Evolutionary conservation across 2,329 filamentous ascomycete genomes (phyloP), one percentile per base, ranked within the genome.

Genomic region (Claviceps sp.): DNA sequence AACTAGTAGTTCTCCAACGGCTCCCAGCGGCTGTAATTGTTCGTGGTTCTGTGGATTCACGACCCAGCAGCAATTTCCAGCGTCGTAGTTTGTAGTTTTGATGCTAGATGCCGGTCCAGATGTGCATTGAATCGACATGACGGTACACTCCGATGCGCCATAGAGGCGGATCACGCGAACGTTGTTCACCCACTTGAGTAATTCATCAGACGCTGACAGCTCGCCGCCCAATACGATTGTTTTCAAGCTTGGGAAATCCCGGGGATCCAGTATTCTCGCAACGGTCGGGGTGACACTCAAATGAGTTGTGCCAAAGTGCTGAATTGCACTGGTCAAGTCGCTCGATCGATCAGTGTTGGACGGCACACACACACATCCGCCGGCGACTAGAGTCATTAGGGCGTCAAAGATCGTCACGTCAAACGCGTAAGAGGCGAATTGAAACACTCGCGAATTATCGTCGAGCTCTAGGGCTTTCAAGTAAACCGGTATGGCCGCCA

Each of bases 391-490:
- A 3, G 57, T 57, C 16, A 53, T 50, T 1, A 60, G 45, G n/a
- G 53, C 50, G 45, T 60, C 57, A 8, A 55, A 52, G 8, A 56
- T 52, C 6, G 52, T 54, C 13, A 57, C 55, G 17, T 59, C 57
- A 17, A 59, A 60, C 1, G 56, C 57, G 41, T 55, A 59, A 10
- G 55, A 54, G 10, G 58, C 55, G 41, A 57, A 60, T 13, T 59
- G 54, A 4, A 48, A 57, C 7, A 49, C 47, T 5, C 47, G 47
- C 6, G 47, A 41, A 13, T 34, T 5, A 11, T 16, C 4, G 16
- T 34, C 8, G n/a, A 42, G 39, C 14, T 10, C 16, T 7, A 42
- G 3, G 7, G 22, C 13, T 13, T 49, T 39, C 22, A 30, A 16
- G 14, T 49, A 42, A 2, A 19, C 16, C 1, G 22, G 38, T 1